phyloP scores from a whole-genome alignment of 2,329 filamentous ascomycete species.

The Neonectria neomacrospora region DNA sequence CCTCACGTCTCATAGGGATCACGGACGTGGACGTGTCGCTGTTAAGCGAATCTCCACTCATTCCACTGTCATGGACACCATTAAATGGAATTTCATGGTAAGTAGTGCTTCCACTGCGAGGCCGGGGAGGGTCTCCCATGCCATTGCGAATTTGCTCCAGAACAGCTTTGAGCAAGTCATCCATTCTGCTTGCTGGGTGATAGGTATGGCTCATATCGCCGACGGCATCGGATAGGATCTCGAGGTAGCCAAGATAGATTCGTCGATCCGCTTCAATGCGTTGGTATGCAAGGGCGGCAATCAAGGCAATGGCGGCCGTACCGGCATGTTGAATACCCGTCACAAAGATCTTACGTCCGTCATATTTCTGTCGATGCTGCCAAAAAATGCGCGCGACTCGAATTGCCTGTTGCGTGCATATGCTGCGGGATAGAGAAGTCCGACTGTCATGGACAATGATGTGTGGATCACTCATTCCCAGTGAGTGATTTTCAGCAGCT shows the following conservation, averaged over 20 bases:
- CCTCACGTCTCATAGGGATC: slow-evolving; percentile 48
- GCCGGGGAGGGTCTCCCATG: slow-evolving; percentile 37
- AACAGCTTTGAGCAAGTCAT: slow-evolving; percentile 63
- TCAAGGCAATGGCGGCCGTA: slow-evolving; percentile 64
- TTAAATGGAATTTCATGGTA: slow-evolving; percentile 18
- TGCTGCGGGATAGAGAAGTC: slow-evolving; percentile 59
- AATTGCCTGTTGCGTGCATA: slow-evolving; percentile 66
- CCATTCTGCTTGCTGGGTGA: slow-evolving; percentile 65
- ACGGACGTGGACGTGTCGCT: slow-evolving; percentile 38
- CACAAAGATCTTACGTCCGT: slow-evolving; percentile 61
- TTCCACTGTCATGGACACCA: slow-evolving; percentile 13
- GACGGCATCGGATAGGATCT: slow-evolving; percentile 62
- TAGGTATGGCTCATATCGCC: slow-evolving; percentile 64
- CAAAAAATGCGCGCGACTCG: slow-evolving; percentile 64
- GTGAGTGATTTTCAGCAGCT: slow-evolving; percentile 32
- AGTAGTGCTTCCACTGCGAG: slow-evolving; percentile 36
- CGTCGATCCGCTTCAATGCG: slow-evolving; percentile 51
- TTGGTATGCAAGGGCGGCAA: slow-evolving; percentile 58
- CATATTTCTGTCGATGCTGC: slow-evolving; percentile 64
- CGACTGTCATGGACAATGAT: slow-evolving; percentile 54
- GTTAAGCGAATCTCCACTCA: slow-evolving; percentile 26
- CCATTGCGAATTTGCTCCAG: slow-evolving; percentile 58
- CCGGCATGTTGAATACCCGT: slow-evolving; percentile 65
- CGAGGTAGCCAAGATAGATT: slow-evolving; percentile 59
- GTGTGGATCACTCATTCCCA: slow-evolving; percentile 47